phyloP scores from a whole-genome alignment of 2,329 filamentous ascomycete species.

The Fusarium sp. region DNA sequence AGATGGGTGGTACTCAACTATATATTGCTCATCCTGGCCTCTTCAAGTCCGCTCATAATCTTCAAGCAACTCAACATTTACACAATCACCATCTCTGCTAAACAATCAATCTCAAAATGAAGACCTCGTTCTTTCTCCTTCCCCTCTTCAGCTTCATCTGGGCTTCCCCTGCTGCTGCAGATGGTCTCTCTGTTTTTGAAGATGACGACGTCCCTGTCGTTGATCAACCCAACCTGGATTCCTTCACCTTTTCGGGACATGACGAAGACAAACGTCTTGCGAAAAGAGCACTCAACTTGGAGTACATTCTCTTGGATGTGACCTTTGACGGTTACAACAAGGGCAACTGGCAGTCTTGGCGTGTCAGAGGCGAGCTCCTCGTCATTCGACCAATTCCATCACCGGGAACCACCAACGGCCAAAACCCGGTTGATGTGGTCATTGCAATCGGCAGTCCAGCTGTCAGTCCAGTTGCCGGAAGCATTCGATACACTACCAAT shows the following conservation, averaged over 20 bases:
- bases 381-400: conserved; percentile 1
- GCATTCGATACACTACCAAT: conserved; percentile 15
- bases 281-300: conserved; percentile 4
- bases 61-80: neutral
- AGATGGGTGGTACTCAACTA: neutral
- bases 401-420: neutral
- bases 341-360: conserved; percentile 6
- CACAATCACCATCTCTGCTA: neutral
- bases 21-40: neutral
- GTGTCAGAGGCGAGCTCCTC: conserved; percentile 1
- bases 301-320: conserved; percentile 3
- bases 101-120: neutral
- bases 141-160: neutral
- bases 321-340: conserved; percentile 4
- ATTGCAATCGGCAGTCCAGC: conserved; percentile 10
- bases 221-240: neutral
- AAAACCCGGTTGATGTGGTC: conserved; percentile 13
- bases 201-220: neutral
- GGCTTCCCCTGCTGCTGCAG: neutral
- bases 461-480: conserved; percentile 8
- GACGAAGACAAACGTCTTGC: neutral
- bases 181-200: neutral
- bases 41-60: neutral
- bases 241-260: neutral
- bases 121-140: neutral